Conservation (phyloP, 164 flowering plant genomes). For the Nymphaea thermarum region DNA sequence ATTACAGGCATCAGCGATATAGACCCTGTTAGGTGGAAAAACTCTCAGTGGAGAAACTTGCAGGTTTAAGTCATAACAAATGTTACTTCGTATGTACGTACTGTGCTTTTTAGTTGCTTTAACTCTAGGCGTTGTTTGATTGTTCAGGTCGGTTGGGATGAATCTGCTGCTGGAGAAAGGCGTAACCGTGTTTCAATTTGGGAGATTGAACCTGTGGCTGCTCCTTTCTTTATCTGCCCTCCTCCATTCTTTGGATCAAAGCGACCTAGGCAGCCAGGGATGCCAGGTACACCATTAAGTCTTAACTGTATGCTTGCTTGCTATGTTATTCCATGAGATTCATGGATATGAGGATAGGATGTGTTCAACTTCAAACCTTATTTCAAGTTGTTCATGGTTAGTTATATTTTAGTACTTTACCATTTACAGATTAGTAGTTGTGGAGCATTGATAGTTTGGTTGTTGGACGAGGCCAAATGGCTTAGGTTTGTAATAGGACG, state of each 20-base stretch:
- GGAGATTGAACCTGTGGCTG: conserved; percentile 98
- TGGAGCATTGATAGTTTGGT: neutral
- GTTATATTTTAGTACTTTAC: no score
- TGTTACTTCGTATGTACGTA: neutral
- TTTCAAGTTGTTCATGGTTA: neutral
- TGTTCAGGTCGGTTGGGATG: conserved; percentile 64
- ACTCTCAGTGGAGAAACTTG: conserved; percentile 96
- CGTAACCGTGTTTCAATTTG: conserved; percentile 87
- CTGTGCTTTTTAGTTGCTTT: neutral
- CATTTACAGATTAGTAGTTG: no score
- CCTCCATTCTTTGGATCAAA: conserved; percentile 88
- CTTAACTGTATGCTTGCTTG: neutral
- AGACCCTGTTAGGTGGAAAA: conserved; percentile 91
- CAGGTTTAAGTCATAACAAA: conserved; percentile 38
- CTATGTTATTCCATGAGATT: neutral
- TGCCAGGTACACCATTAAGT: conserved; percentile 51
- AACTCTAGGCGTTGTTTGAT: neutral
- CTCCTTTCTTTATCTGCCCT: conserved; percentile 93
- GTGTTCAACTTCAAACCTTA: neutral
- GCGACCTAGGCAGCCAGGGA: conserved; percentile 81
- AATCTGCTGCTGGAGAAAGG: conserved; percentile 82
- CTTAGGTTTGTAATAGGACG: neutral
- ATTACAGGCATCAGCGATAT: conserved; percentile 88
- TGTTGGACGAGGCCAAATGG: neutral
- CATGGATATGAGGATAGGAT: neutral